Percentiles rank a stretch among this genome's conserved stretches.
Evolutionary conservation across 1,284 basidiomycete species (phyloP).

Genomic region (Omphalotus olearius): DNA sequence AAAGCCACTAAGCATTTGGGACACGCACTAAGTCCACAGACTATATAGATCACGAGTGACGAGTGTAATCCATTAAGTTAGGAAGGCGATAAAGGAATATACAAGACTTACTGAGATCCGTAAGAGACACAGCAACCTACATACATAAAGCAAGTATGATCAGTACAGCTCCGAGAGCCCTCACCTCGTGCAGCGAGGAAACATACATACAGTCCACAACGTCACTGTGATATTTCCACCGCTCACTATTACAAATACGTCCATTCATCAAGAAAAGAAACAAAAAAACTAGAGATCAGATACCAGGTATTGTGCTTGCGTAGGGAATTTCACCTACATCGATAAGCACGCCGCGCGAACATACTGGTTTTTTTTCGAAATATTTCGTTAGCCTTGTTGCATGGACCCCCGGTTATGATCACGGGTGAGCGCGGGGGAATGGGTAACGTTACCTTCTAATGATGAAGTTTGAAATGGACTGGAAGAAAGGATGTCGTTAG

Average conservation of each 20-base stretch:
- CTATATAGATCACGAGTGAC: constrained; percentile 19
- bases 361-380: constrained; percentile 22
- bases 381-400: too few relatives aligned
- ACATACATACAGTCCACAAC: constrained; percentile 32
- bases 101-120: constrained; percentile 35
- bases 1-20: too few relatives aligned
- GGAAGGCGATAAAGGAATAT: background rate
- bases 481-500: background rate
- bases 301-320: background rate
- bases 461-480: constrained; percentile 42
- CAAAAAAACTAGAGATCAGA: too few relatives aligned
- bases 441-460: constrained; percentile 28
- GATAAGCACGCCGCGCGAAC: constrained; percentile 39
- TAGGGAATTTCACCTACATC: constrained; percentile 26
- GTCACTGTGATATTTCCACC: constrained; percentile 32
- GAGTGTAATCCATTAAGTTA: too few relatives aligned
- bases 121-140: constrained; percentile 35
- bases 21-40: constrained; percentile 34
- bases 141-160: constrained; percentile 1
- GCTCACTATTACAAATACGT: constrained; percentile 30
- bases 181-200: background rate
- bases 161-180: background rate
- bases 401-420: too few relatives aligned
- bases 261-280: background rate
- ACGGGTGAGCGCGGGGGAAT: too few relatives aligned